phyloP scores from a whole-genome alignment of 768 basidiomycete genomes.

The Phanerochaete carnosa region DNA sequence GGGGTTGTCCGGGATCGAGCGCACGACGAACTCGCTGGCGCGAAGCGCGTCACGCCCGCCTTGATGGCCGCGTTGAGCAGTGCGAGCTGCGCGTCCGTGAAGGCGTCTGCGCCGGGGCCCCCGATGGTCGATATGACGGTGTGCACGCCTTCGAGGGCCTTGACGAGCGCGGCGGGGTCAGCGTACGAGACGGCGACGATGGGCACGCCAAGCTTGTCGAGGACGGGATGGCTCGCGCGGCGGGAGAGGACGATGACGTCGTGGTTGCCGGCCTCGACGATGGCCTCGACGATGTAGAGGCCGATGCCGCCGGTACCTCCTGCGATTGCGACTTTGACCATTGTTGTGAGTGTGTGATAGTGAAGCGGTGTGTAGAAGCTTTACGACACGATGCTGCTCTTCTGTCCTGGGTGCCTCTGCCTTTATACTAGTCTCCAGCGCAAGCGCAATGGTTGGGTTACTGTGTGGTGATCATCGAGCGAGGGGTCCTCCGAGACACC shows the following conservation, averaged over 20 bases:
- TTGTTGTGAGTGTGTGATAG: background rate
- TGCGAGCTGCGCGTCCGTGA: slow-evolving; percentile 3
- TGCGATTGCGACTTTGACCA: slow-evolving; percentile 9
- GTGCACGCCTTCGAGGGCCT: slow-evolving; percentile 8
- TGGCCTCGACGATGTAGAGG: slow-evolving; percentile 2
- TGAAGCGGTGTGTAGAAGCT: too few relatives aligned
- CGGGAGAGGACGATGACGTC: slow-evolving; percentile 9
- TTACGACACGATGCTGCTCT: too few relatives aligned
- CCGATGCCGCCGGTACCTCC: background rate
- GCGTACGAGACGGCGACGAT: slow-evolving; percentile 4
- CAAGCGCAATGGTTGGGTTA: too few relatives aligned
- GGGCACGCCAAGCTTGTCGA: background rate
- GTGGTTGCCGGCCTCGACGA: slow-evolving; percentile 1
- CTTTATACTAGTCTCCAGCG: too few relatives aligned
- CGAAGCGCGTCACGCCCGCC: slow-evolving; percentile 10
- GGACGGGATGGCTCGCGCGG: background rate
- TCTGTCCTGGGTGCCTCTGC: too few relatives aligned
- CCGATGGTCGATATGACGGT: slow-evolving; percentile 10
- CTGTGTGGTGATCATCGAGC: too few relatives aligned
- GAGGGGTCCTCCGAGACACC: too few relatives aligned
- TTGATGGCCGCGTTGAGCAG: slow-evolving; percentile 7
- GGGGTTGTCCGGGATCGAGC: background rate
- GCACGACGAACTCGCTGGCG: slow-evolving; percentile 1
- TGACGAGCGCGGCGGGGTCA: background rate
- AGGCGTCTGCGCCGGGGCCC: background rate